Base-by-base conservation (phyloP, 495 filamentous ascomycete genomes). In the Neurospora sp. region DNA sequence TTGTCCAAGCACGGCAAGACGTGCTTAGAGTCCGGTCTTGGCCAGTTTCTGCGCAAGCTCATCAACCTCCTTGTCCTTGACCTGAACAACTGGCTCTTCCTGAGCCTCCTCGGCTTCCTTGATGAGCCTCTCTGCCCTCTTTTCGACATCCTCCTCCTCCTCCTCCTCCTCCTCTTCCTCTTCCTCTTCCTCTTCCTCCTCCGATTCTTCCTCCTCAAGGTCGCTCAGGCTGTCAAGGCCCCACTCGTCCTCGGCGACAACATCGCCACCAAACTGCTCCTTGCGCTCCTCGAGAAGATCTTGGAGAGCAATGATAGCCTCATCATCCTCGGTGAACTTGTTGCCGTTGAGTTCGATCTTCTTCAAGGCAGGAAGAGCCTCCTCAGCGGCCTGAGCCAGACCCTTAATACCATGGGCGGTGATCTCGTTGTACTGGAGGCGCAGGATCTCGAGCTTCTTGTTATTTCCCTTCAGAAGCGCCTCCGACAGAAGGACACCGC, bases 271-370 rank as follows among this genome's bases (percentile, higher is more conserved):
- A 72, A 89, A 83, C 73, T 88, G 85, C 75, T 90, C 89, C 81
- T 92, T 90, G 40, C 86, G 85, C 70, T 85, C 83, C 71, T 89
- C 87, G 59, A 89, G 76, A 4, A 89, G 81, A 36, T 85, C 84
- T 70, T 84, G 83, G 5, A 90, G 79, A 17, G 77, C 75, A 28
- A 84, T 73, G 71, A 90, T 87, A 62, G 86, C 85, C 38, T 86
- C 81, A 75, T 98, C 95, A 2, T 96, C 94, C 80, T 97, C 94
- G 9, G 86, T 85, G 76, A 99, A 97, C 77, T 92, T 94, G 85
- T 99, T 99, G 45, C 96, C 96, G 81, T 99, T 98, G 74, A 99
- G 84, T 81, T 99, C 96, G 73, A 97, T 88, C 75, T 93, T 90
- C 81, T 89, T 89, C 74, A 97, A 83, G 34, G 85, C 85, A 0